These are phyloP conservation scores for Parascedosporium putredinis DNA, from an alignment of 2,329 filamentous ascomycete genomes.

Conservation along the genomic window DNA sequence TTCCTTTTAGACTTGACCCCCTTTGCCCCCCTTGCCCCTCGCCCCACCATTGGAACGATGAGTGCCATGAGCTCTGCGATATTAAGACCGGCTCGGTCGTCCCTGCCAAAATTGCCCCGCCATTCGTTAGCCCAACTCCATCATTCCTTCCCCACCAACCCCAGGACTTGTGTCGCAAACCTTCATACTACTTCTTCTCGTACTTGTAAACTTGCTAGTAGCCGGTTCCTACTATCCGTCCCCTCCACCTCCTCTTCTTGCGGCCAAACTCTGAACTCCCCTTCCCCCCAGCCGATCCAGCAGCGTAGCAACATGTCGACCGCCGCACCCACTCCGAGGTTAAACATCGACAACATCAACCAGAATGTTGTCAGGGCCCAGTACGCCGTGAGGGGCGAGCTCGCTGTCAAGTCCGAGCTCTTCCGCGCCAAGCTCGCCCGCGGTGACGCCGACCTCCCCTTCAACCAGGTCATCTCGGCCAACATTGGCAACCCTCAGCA, in stretches of 20 bases:
- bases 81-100: not conserved
- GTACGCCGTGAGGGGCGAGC: slow-evolving; percentile 93
- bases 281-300: not conserved
- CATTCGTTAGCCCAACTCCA: not conserved
- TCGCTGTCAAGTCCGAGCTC: slow-evolving; percentile 86
- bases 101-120: not conserved
- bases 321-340: slow-evolving; percentile 28
- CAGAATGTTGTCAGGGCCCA: slow-evolving; percentile 75
- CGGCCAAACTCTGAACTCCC: not conserved
- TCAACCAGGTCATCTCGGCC: slow-evolving; percentile 84
- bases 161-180: not conserved
- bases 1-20: not conserved
- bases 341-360: slow-evolving; percentile 86
- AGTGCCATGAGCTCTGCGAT: not conserved
- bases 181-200: not conserved
- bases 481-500: slow-evolving; percentile 99
- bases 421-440: slow-evolving; percentile 66
- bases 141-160: not conserved
- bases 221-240: not conserved
- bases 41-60: not conserved
- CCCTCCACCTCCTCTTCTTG: not conserved
- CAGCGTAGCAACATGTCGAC: slow-evolving; percentile 16
- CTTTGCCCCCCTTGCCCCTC: not conserved
- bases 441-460: slow-evolving; percentile 57
- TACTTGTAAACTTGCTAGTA: not conserved